Percentiles rank a stretch among this genome's conserved stretches.
phyloP scores from a whole-genome alignment of 805 yeast species.

The Martiniozyma abietophila region DNA sequence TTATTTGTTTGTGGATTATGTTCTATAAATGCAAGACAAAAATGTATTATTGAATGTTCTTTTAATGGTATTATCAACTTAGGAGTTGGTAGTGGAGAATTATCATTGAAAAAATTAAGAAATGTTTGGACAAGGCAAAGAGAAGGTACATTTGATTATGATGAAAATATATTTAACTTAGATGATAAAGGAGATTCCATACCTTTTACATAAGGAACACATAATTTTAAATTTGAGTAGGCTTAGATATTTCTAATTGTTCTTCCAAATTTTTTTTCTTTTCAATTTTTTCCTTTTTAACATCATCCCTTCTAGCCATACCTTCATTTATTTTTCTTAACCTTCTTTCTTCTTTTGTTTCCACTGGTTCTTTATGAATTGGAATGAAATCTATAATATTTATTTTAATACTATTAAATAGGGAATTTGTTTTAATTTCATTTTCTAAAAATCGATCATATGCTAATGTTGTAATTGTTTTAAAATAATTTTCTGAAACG shows the following conservation, averaged over 20 bases:
- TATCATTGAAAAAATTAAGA: conserved; percentile 23
- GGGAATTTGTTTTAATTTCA: conserved; percentile 40
- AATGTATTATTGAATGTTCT: conserved; percentile 27
- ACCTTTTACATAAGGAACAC: too few relatives aligned
- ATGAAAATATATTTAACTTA: too few relatives aligned
- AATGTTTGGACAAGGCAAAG: conserved; percentile 26
- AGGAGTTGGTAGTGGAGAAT: conserved; percentile 30
- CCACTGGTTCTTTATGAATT: conserved; percentile 17
- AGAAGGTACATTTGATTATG: conserved; percentile 18
- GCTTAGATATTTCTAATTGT: conserved; percentile 3
- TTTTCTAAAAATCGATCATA: conserved; percentile 61
- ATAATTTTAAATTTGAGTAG: background rate
- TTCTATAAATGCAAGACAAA: conserved; percentile 23
- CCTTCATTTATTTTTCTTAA: conserved; percentile 47
- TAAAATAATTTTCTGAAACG: conserved; percentile 45
- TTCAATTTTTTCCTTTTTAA: conserved; percentile 14
- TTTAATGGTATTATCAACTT: conserved; percentile 26
- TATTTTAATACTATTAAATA: conserved; percentile 34
- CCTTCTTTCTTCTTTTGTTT: conserved; percentile 51
- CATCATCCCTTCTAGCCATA: conserved; percentile 24
- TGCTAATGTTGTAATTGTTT: conserved; percentile 44
- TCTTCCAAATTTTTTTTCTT: conserved; percentile 4
- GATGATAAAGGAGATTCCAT: too few relatives aligned
- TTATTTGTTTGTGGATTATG: conserved; percentile 28
- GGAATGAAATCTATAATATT: conserved; percentile 17